Percentiles rank a stretch among this genome's conserved stretches.
These are phyloP conservation scores for Butyriboletus appendiculatus DNA, from an alignment of 1,284 basidiomycete genomes.

Conservation along the genomic window DNA sequence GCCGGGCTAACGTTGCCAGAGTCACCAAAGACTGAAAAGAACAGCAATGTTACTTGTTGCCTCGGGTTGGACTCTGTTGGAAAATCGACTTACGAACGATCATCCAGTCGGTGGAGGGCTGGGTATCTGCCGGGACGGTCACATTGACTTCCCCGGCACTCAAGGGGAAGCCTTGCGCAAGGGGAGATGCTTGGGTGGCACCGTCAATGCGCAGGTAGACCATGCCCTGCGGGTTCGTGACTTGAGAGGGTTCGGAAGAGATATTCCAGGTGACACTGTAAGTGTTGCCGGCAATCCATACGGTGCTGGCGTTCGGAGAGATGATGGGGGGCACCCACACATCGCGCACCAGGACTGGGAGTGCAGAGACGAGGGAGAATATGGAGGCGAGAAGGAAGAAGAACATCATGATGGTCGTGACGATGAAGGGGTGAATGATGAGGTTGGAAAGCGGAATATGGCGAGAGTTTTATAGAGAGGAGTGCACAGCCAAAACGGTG, in stretches of 20 bases:
- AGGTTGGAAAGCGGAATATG: not conserved
- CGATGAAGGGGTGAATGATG: not conserved
- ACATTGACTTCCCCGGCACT: conserved; percentile 39
- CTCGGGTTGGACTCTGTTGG: rapidly evolving
- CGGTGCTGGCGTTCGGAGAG: conserved; percentile 38
- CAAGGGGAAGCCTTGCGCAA: conserved; percentile 45
- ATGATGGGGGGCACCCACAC: conserved; percentile 48
- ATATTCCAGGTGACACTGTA: conserved; percentile 51
- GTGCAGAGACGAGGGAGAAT: conserved; percentile 28
- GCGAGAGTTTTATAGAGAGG: conserved; percentile 16
- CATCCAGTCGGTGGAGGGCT: conserved; percentile 35
- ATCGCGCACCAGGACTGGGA: conserved; percentile 38
- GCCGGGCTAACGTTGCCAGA: conserved; percentile 46
- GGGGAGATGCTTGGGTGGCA: conserved; percentile 28
- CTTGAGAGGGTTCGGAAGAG: conserved; percentile 40
- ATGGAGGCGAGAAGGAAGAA: conserved; percentile 17
- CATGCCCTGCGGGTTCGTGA: conserved; percentile 47
- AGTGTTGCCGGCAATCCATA: conserved; percentile 44
- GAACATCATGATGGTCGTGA: conserved; percentile 23
- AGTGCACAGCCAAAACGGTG: conserved; percentile 11
- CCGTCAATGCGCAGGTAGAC: conserved; percentile 42
- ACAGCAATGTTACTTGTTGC: not conserved
- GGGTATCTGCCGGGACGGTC: conserved; percentile 38
- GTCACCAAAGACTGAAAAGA: conserved; percentile 47
- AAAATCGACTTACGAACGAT: conserved; percentile 42